Conservation (phyloP, 2,329 filamentous ascomycete species). For the Penicillium sp. region DNA sequence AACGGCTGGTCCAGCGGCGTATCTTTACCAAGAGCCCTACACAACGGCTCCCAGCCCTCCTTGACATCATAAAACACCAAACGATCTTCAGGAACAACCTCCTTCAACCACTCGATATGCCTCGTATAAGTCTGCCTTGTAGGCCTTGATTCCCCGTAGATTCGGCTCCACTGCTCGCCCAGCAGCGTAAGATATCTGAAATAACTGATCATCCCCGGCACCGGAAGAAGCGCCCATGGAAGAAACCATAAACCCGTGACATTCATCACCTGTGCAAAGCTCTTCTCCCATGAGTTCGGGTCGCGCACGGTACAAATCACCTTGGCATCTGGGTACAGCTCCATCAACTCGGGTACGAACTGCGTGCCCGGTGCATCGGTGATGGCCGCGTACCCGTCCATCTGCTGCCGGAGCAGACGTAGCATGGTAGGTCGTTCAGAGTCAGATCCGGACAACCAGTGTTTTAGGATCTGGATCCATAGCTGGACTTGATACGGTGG, state of each 20-base stretch:
- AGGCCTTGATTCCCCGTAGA: conserved; percentile 15
- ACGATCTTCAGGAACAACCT: conserved; percentile 28
- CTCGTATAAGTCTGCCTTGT: conserved; percentile 14
- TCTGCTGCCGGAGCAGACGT: conserved; percentile 7
- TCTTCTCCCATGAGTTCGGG: conserved; percentile 20
- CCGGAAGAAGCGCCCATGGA: conserved; percentile 18
- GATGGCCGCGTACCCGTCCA: conserved; percentile 45
- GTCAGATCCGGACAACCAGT: conserved; percentile 8
- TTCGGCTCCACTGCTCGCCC: conserved; percentile 17
- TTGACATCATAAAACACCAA: conserved; percentile 37
- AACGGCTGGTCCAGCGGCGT: conserved; percentile 36
- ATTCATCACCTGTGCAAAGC: conserved; percentile 18
- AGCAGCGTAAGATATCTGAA: conserved; percentile 17
- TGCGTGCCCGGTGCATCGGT: conserved; percentile 45
- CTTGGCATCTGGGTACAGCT: conserved; percentile 48
- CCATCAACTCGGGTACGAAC: conserved; percentile 46
- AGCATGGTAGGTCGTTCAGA: conserved; percentile 9
- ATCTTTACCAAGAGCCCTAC: conserved; percentile 40
- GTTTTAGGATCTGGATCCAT: conserved; percentile 22
- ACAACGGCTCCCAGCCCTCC: conserved; percentile 48
- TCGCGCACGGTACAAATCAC: conserved; percentile 42
- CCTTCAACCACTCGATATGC: conserved; percentile 25
- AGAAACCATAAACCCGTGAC: conserved; percentile 20
- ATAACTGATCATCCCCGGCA: conserved; percentile 26
- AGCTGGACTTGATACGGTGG: conserved; percentile 20